These are phyloP conservation scores for Vigna trinervia DNA, from an alignment of 306 rosid genomes.

Conservation along the genomic window DNA sequence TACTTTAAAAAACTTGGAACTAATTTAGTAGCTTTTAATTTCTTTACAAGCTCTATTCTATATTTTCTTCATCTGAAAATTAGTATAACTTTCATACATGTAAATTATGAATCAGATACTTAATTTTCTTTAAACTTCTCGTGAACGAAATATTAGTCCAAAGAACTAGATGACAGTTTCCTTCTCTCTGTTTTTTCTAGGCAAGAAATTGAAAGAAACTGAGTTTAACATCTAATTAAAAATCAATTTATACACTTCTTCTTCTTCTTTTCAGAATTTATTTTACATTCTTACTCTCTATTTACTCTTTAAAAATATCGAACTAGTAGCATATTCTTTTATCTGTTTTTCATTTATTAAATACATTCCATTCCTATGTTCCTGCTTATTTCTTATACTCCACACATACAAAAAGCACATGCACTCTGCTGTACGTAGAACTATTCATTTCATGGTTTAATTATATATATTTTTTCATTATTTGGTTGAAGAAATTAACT, in stretches of 20 bases:
- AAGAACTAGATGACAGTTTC: no score
- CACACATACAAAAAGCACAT: conserved; percentile 14
- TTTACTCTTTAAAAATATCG: neutral
- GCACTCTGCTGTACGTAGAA: neutral
- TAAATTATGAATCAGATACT: neutral
- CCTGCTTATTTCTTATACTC: conserved; percentile 10
- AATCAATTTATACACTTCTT: no score
- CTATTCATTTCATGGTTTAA: neutral
- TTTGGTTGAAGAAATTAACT: neutral
- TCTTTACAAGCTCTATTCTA: no score
- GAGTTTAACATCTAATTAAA: no score
- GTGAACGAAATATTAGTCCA: neutral
- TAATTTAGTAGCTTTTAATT: no score
- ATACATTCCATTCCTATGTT: neutral
- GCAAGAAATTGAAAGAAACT: no score
- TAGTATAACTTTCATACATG: neutral
- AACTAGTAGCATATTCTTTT: neutral
- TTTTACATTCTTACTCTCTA: neutral
- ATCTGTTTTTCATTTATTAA: neutral
- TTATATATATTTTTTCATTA: neutral
- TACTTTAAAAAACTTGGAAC: no score
- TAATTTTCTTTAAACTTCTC: neutral
- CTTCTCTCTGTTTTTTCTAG: no score
- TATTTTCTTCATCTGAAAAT: no score
- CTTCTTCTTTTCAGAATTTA: no score